Evolutionary conservation across 2,329 filamentous ascomycete genomes (phyloP), one percentile per base, ranked within the genome.

Genomic region (Hymenoscyphus albidus): DNA sequence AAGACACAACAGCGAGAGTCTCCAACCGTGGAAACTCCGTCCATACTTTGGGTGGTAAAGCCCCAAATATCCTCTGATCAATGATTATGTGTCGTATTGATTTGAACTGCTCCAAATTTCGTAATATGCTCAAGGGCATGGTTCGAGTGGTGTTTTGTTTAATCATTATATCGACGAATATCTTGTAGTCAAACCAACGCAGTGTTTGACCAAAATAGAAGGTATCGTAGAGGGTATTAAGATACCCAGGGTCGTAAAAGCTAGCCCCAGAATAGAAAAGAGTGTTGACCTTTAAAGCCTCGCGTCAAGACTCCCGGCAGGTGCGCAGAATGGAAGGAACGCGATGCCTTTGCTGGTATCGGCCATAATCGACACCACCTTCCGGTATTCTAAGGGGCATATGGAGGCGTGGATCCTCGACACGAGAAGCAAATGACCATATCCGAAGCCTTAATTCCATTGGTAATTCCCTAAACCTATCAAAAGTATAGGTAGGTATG

Each of bases 401-500:
- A 27, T 54, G 48, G 2, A 54, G 5, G 1, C 48, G 48, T 54
- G 48, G 48, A 22, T 54, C 18, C 3, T 54, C 48, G 48, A 13
- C n/a, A 54, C 48, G 48, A 54, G 48, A 22, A 54, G 48, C 48
- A 5, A 54, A 54, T 22, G 48, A 54, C 48, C 48, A 54, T 54
- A 54, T 27, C 10, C 48, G 22, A 14, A 27, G 12, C 10, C 48
- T 54, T 13, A 54, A 5, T 54, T 54, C 48, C 5, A 14, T 27
- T 13, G 48, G 18, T 10, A 54, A n/a, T 4, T 54, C 48, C 18
- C 5, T 14, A 22, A 54, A 54, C 48, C 27, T 54, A 22, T 54
- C 48, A 27, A 54, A 54, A 12, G 48, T 9, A 54, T 54, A 54
- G 22, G 48, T 9, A 54, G 48, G 48, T 13, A 54, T 22, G 3